These are phyloP conservation scores for Kingdonia uniflora DNA, from an alignment of 164 flowering plant genomes.

Conservation along the genomic window DNA sequence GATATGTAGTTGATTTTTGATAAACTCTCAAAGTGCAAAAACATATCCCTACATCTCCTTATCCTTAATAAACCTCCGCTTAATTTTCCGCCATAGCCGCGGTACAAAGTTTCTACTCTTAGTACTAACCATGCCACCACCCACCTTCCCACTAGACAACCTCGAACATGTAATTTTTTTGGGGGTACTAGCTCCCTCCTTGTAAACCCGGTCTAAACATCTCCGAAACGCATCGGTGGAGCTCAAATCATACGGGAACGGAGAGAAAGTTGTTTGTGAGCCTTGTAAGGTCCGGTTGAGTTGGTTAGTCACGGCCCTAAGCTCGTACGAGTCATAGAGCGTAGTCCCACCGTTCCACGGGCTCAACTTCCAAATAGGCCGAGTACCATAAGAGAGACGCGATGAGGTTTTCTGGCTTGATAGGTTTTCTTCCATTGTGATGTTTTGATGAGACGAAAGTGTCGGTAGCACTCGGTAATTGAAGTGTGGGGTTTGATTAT, in stretches of 20 bases:
- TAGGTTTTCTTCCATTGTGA: no score
- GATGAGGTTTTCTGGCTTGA: no score
- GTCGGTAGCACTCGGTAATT: no score
- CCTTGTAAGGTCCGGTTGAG: constrained; percentile 20
- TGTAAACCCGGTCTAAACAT: constrained; percentile 2
- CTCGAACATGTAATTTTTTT: neutral
- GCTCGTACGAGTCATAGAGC: constrained; percentile 42
- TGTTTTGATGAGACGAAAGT: no score
- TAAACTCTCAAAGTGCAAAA: no score
- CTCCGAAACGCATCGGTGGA: neutral
- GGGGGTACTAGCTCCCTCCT: neutral
- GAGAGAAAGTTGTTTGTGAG: neutral
- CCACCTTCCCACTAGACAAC: neutral
- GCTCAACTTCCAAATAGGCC: constrained; percentile 25
- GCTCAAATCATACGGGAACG: neutral
- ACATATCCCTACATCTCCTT: no score
- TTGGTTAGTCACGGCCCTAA: constrained; percentile 32
- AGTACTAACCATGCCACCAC: neutral
- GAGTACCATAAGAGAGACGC: no score
- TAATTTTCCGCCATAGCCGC: neutral
- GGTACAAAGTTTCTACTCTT: neutral
- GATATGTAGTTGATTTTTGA: no score
- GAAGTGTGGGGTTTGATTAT: no score
- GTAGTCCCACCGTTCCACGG: constrained; percentile 33
- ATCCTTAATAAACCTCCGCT: neutral